Evolutionary conservation across 1,139 yeast genomes (phyloP).

Genomic region (Meyerozyma carpophila): DNA sequence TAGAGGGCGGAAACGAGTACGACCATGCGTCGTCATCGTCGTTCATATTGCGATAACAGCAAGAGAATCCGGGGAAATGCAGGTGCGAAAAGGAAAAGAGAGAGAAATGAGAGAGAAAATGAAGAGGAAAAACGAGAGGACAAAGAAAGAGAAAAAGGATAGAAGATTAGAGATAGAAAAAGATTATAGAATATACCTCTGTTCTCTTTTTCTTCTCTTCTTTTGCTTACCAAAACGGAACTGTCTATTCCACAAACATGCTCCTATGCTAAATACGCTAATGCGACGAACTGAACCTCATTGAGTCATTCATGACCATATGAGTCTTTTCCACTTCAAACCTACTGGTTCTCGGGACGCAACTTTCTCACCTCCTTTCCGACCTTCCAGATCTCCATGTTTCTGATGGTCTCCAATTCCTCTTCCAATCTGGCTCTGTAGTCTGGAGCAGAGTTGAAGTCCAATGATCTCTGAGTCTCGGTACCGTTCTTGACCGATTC

Average conservation of each 20-base stretch:
- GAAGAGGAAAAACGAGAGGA: background rate
- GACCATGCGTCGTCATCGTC: conserved; percentile 44
- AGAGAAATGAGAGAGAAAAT: background rate
- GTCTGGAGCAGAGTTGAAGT: conserved; percentile 96
- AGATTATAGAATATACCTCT: too few relatives aligned
- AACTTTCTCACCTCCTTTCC: conserved; percentile 99
- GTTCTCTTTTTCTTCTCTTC: too few relatives aligned
- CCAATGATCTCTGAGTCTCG: conserved; percentile 97
- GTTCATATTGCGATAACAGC: background rate
- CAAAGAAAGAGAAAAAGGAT: too few relatives aligned
- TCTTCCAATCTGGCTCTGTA: conserved; percentile 95
- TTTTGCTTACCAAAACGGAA: background rate
- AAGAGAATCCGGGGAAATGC: background rate
- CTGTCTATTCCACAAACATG: conserved; percentile 3
- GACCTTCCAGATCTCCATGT: conserved; percentile 98
- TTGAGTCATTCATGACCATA: conserved; percentile 3
- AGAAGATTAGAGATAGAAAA: too few relatives aligned
- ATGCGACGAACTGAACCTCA: background rate
- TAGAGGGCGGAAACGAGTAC: conserved; percentile 39
- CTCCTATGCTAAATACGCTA: background rate
- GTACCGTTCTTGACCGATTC: conserved; percentile 93
- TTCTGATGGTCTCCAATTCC: conserved; percentile 90
- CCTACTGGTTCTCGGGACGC: conserved; percentile 96
- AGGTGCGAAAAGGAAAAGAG: background rate
- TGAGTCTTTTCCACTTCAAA: background rate